These are phyloP conservation scores for Colletotrichum sp. DNA, from an alignment of 2,329 filamentous ascomycete genomes.

Conservation along the genomic window DNA sequence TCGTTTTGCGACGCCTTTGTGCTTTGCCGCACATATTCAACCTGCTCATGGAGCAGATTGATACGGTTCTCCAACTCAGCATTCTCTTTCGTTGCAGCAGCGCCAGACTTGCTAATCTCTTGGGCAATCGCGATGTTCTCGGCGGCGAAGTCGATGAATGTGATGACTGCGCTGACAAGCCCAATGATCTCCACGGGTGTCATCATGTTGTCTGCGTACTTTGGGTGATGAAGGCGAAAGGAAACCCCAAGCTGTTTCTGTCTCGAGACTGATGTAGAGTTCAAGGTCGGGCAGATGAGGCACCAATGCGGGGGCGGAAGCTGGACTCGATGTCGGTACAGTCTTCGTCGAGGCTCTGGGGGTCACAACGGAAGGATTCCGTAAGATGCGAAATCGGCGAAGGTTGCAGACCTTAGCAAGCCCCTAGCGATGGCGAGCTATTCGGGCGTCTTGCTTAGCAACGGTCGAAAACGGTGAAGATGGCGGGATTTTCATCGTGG, in stretches of 20 bases:
- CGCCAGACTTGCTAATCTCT: neutral
- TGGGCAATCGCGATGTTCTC: neutral
- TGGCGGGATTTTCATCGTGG: neutral
- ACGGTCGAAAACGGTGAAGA: neutral
- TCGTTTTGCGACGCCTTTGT: neutral
- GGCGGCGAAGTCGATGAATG: conserved; percentile 1
- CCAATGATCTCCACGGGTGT: neutral
- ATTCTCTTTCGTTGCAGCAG: neutral
- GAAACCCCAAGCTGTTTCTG: fast-evolving
- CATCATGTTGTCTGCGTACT: neutral
- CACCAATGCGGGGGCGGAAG: neutral
- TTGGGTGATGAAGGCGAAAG: neutral
- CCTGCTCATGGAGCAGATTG: neutral
- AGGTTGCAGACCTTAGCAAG: neutral
- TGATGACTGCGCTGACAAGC: conserved; percentile 1
- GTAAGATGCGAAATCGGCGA: neutral
- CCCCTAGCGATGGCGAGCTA: neutral
- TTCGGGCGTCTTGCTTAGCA: neutral
- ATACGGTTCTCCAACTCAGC: neutral
- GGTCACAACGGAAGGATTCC: fast-evolving
- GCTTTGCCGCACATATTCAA: neutral
- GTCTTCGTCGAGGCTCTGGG: neutral
- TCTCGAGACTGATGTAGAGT: neutral
- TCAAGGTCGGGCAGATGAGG: neutral
- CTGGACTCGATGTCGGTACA: neutral